A percentile compares a stretch with the other conserved stretches of the same genome.
phyloP scores from a whole-genome alignment of 1,284 basidiomycete species.

The Prillingera fragicola region DNA sequence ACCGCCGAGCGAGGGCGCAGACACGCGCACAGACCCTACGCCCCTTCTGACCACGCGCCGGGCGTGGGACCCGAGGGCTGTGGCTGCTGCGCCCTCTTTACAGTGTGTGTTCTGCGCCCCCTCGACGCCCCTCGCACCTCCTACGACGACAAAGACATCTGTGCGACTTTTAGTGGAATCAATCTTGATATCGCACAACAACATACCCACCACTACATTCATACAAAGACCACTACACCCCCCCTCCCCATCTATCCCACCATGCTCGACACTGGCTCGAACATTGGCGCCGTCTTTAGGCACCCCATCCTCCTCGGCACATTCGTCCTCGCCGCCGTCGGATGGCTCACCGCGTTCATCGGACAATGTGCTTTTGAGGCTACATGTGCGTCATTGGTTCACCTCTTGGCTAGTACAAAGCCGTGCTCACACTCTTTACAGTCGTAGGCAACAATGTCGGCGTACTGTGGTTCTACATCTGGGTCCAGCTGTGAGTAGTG shows the following conservation, averaged over 20 bases:
- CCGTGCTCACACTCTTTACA: neutral
- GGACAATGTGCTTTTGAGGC: conserved; percentile 18
- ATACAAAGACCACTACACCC: neutral
- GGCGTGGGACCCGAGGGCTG: too few relatives aligned
- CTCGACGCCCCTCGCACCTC: too few relatives aligned
- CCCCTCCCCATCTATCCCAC: conserved; percentile 5
- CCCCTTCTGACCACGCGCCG: too few relatives aligned
- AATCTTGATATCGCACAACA: neutral
- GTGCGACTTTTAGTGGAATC: too few relatives aligned
- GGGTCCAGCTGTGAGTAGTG: conserved; percentile 47
- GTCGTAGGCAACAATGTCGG: conserved; percentile 49
- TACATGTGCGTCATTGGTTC: conserved; percentile 26
- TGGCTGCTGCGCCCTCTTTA: too few relatives aligned
- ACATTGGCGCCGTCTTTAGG: conserved; percentile 58
- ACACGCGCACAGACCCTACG: too few relatives aligned
- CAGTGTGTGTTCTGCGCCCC: too few relatives aligned
- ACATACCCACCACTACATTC: neutral
- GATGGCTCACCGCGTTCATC: conserved; percentile 87
- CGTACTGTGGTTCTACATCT: conserved; percentile 86
- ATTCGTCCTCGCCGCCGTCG: conserved; percentile 71
- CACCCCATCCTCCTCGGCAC: conserved; percentile 87
- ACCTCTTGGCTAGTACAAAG: neutral
- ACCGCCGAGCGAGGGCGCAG: too few relatives aligned
- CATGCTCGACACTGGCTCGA: conserved; percentile 33
- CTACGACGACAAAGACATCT: too few relatives aligned